These are phyloP conservation scores for Cladosporium sp. DNA, from an alignment of 2,329 filamentous ascomycete genomes.

Conservation along the genomic window DNA sequence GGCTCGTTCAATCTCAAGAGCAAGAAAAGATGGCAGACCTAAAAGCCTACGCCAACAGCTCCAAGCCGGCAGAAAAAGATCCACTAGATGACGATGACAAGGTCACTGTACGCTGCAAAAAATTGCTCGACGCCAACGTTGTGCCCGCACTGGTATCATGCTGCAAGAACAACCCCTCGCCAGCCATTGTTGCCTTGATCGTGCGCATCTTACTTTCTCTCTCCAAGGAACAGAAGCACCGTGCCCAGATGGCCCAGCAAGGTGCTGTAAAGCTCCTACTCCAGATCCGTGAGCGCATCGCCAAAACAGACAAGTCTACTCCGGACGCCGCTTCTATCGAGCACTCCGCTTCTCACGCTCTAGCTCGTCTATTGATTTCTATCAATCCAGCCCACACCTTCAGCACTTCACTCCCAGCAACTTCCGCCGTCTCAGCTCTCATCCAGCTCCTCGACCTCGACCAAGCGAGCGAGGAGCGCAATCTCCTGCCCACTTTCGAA, in stretches of 20 bases:
- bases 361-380: constrained; percentile 68
- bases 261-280: constrained; percentile 87
- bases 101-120: constrained; percentile 73
- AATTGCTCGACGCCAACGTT: constrained; percentile 75
- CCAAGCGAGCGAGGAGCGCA: constrained; percentile 58
- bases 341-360: constrained; percentile 36
- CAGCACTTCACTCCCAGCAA: constrained; percentile 70
- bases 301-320: constrained; percentile 48
- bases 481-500: constrained; percentile 89
- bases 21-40: constrained; percentile 89
- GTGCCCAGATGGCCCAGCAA: constrained; percentile 84
- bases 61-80: constrained; percentile 63
- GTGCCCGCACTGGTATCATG: constrained; percentile 72
- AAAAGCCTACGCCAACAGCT: constrained; percentile 89
- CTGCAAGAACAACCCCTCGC: constrained; percentile 50
- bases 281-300: constrained; percentile 65
- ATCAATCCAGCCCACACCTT: constrained; percentile 69
- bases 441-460: constrained; percentile 71
- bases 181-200: constrained; percentile 70
- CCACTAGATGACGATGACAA: constrained; percentile 74
- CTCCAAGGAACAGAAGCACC: constrained; percentile 70
- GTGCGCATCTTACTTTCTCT: constrained; percentile 77
- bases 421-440: constrained; percentile 80
- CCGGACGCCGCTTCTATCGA: constrained; percentile 36
- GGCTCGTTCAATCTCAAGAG: constrained; percentile 78